Evolutionary conservation across 192 early-diverging fungal genomes (phyloP).

Genomic region (Coemansia asiatica): DNA sequence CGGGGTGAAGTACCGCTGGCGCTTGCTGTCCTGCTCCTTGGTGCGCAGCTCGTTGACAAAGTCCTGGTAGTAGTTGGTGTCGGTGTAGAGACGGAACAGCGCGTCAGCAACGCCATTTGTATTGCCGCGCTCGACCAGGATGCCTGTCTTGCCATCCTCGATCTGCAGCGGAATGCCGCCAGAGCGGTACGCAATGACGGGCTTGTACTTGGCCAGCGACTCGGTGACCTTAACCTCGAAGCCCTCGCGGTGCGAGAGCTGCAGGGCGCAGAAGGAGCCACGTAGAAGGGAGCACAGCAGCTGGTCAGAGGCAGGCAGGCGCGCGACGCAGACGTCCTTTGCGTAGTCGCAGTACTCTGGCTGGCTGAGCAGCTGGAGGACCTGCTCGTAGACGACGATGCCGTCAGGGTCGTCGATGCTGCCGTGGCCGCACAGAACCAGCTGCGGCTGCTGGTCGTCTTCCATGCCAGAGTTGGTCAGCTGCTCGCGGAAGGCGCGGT

Average conservation of each 20-base stretch:
- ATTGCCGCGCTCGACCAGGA: slow-evolving; percentile 65
- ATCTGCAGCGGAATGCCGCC: slow-evolving; percentile 86
- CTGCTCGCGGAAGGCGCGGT: slow-evolving; percentile 61
- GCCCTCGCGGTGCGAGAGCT: slow-evolving; percentile 78
- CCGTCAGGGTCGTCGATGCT: slow-evolving; percentile 86
- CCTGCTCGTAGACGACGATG: slow-evolving; percentile 63
- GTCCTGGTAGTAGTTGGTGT: slow-evolving; percentile 56
- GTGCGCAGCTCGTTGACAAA: slow-evolving; percentile 57
- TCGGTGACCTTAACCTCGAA: slow-evolving; percentile 88
- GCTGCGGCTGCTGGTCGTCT: slow-evolving; percentile 62
- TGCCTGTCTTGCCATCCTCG: slow-evolving; percentile 65
- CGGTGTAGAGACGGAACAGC: slow-evolving; percentile 61
- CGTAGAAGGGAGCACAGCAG: slow-evolving; percentile 72
- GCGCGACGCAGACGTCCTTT: slow-evolving; percentile 60
- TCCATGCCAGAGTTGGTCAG: slow-evolving; percentile 49
- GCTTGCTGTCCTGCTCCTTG: slow-evolving; percentile 58
- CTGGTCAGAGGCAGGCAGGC: slow-evolving; percentile 79
- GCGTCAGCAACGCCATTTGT: slow-evolving; percentile 61
- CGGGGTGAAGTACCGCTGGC: slow-evolving; percentile 67
- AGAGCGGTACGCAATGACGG: slow-evolving; percentile 63
- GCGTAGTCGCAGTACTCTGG: slow-evolving; percentile 57
- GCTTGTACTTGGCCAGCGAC: slow-evolving; percentile 67
- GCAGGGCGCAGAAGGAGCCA: slow-evolving; percentile 69
- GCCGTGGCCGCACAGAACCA: slow-evolving; percentile 75
- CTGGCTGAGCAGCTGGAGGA: slow-evolving; percentile 49